Percentiles rank a stretch among this genome's conserved stretches.
Conservation (phyloP, 176 grass and related monocot genomes). For the Oryza rufipogon region DNA sequence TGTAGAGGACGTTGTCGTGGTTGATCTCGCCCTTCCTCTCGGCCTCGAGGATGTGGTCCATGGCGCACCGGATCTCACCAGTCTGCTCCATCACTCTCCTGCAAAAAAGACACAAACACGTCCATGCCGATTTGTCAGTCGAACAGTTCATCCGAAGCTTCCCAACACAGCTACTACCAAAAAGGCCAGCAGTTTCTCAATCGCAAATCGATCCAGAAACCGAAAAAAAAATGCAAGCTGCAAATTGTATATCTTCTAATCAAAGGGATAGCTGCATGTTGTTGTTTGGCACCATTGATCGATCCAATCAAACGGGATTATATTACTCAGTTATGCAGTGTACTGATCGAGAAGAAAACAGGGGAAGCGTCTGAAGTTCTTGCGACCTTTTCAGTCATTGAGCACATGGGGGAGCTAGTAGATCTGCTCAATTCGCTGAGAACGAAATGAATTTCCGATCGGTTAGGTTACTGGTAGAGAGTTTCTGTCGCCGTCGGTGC, state of each 20-base stretch:
- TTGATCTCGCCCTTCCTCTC: slow-evolving; percentile 90
- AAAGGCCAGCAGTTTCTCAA: background rate
- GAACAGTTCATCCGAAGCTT: slow-evolving; percentile 3
- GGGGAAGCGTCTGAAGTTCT: background rate
- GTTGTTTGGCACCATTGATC: background rate
- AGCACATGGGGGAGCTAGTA: background rate
- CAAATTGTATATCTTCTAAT: background rate
- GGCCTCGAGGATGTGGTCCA: slow-evolving; percentile 55
- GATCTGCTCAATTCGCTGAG: background rate
- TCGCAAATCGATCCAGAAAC: background rate
- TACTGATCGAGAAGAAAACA: background rate
- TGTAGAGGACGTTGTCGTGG: slow-evolving; percentile 95
- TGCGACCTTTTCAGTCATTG: background rate
- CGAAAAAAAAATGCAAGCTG: background rate
- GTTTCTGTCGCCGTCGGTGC: background rate
- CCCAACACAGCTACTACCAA: background rate
- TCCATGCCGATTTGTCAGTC: background rate
- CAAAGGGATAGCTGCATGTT: slow-evolving; percentile 7
- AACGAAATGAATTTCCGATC: background rate
- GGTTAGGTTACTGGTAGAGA: background rate
- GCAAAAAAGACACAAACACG: background rate
- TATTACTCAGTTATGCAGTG: background rate
- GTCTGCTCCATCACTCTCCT: slow-evolving; percentile 41
- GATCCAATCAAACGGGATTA: background rate
- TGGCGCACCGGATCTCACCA: slow-evolving; percentile 51